Evolutionary conservation across 805 yeast species (phyloP).

Genomic region (Pichia insulana): DNA sequence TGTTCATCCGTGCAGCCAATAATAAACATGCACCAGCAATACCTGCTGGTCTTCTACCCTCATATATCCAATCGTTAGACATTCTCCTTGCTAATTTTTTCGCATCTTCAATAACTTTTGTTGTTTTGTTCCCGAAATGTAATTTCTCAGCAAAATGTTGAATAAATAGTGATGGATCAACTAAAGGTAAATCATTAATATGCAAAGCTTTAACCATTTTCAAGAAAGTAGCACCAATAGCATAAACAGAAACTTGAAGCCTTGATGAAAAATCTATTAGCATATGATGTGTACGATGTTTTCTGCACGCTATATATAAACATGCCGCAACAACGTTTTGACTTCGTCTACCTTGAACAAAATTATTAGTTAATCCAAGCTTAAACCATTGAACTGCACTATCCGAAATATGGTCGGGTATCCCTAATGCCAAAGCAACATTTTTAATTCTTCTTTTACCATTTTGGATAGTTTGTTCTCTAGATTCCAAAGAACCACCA

Average conservation of each 20-base stretch:
- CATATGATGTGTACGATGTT: constrained; percentile 88
- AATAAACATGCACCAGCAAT: constrained; percentile 94
- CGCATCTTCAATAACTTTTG: constrained; percentile 82
- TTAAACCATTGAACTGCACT: constrained; percentile 87
- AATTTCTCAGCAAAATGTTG: constrained; percentile 88
- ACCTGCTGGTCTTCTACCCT: constrained; percentile 97
- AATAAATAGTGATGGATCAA: constrained; percentile 90
- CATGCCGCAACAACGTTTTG: constrained; percentile 95
- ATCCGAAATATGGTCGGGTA: constrained; percentile 79
- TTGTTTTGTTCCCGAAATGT: constrained; percentile 65
- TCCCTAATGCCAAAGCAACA: constrained; percentile 68
- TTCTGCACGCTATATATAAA: constrained; percentile 88
- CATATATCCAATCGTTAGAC: constrained; percentile 93
- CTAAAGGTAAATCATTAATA: constrained; percentile 70
- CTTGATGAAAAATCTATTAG: constrained; percentile 89
- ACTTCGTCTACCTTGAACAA: constrained; percentile 94
- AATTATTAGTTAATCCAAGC: constrained; percentile 75
- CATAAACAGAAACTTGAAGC: constrained; percentile 83
- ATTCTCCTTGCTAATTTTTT: constrained; percentile 77
- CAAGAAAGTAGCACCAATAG: constrained; percentile 91
- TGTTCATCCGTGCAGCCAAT: constrained; percentile 95
- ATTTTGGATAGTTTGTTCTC: constrained; percentile 82
- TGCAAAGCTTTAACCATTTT: constrained; percentile 84
- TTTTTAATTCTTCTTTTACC: constrained; percentile 73
- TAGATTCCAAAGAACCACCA: constrained; percentile 73